These are phyloP conservation scores for Nectriaceae sp. DNA, from an alignment of 2,329 filamentous ascomycete genomes.

Conservation along the genomic window DNA sequence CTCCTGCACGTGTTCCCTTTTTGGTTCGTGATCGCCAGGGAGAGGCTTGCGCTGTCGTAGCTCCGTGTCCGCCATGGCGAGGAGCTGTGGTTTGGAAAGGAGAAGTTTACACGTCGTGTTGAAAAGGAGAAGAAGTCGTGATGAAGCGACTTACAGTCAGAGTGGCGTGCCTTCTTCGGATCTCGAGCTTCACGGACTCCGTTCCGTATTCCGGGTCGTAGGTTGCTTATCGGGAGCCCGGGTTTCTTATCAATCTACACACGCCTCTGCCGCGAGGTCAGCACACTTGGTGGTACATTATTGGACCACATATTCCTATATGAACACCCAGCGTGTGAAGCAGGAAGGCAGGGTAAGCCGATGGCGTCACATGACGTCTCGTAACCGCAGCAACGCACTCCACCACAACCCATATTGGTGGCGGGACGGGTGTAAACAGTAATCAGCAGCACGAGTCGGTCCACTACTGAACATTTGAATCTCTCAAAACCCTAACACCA, in stretches of 20 bases:
- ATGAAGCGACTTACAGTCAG: conserved; percentile 11
- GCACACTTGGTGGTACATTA: conserved; percentile 11
- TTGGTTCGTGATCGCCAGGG: too few species aligned
- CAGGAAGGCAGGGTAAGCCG: background rate
- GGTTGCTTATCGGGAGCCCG: conserved; percentile 16
- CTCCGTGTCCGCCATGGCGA: conserved; percentile 39
- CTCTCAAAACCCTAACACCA: background rate
- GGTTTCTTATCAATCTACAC: conserved; percentile 19
- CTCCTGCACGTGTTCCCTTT: conserved; percentile 19
- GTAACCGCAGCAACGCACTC: conserved; percentile 24
- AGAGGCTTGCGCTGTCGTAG: conserved; percentile 48
- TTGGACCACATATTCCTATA: conserved; percentile 16
- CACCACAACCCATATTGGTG: conserved; percentile 13
- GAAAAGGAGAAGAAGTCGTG: conserved; percentile 4
- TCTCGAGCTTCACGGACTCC: too few species aligned
- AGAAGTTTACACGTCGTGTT: background rate
- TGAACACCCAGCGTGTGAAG: conserved; percentile 14
- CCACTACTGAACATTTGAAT: conserved; percentile 3
- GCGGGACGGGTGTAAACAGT: conserved; percentile 28
- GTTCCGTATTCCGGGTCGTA: too few species aligned
- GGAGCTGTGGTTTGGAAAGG: conserved; percentile 3
- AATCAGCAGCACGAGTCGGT: conserved; percentile 6
- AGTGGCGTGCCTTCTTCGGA: conserved; percentile 21
- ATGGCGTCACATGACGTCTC: conserved; percentile 22
- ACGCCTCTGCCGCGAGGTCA: conserved; percentile 24